Percentiles rank a stretch among this genome's conserved stretches.
phyloP scores from a whole-genome alignment of 2,329 filamentous ascomycete species.

The Hypoxylon sp. region DNA sequence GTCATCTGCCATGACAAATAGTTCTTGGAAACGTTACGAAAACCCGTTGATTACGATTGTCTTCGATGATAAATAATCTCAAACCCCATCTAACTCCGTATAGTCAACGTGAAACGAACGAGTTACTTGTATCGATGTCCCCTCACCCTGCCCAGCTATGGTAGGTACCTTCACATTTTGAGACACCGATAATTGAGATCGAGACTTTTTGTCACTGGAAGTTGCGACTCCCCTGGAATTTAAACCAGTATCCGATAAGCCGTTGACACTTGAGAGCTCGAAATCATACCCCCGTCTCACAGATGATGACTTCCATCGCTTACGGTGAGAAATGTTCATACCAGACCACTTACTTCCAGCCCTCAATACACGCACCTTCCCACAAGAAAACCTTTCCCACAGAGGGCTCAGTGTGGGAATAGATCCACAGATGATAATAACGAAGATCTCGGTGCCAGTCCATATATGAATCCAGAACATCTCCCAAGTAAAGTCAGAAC shows the following conservation, averaged over 20 bases:
- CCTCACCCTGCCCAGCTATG: neutral
- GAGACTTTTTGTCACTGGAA: neutral
- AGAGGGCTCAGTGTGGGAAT: constrained; percentile 13
- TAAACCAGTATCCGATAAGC: neutral
- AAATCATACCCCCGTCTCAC: neutral
- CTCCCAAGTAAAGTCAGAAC: constrained; percentile 12
- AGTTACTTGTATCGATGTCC: neutral
- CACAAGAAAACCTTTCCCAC: neutral
- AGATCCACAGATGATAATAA: constrained; percentile 22
- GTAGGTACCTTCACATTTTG: neutral
- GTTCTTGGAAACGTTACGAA: neutral
- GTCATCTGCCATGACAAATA: neutral
- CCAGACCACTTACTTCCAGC: neutral
- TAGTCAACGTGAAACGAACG: neutral
- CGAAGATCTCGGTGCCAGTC: constrained; percentile 11
- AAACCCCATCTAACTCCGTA: neutral
- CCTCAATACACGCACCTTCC: neutral
- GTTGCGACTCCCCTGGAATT: neutral
- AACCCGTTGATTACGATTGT: neutral
- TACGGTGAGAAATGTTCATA: neutral
- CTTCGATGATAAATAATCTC: neutral
- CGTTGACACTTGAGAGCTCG: neutral
- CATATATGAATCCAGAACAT: constrained; percentile 11
- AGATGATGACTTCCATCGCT: neutral
- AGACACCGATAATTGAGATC: neutral